These are phyloP conservation scores for Vigna hirtella DNA, from an alignment of 306 rosid genomes.

Conservation along the genomic window DNA sequence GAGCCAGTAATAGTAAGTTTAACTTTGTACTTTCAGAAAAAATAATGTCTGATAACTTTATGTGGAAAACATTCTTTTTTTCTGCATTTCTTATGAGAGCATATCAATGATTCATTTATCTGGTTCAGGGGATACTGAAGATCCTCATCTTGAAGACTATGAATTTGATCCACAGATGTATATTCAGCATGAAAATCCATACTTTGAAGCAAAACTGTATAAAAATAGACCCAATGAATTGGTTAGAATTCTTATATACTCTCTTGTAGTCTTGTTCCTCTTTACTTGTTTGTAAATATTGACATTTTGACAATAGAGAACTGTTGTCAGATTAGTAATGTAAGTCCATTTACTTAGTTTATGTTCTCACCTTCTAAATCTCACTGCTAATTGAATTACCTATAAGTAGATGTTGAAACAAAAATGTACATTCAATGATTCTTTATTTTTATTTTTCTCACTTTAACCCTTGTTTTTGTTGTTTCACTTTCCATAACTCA, in stretches of 20 bases:
- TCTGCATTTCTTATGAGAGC: neutral
- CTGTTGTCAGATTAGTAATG: too few relatives aligned
- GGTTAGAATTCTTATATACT: conserved; percentile 32
- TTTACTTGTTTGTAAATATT: neutral
- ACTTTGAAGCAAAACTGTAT: neutral
- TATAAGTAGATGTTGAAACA: neutral
- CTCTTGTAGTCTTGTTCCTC: neutral
- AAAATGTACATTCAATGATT: neutral
- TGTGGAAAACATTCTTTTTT: neutral
- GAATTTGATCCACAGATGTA: conserved; percentile 21
- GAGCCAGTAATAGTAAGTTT: conserved; percentile 31
- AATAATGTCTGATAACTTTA: too few relatives aligned
- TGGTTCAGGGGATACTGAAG: conserved; percentile 29
- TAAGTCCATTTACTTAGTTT: neutral
- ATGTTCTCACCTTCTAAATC: neutral
- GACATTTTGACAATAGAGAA: too few relatives aligned
- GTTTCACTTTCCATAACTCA: conserved; percentile 3
- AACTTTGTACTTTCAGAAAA: neutral
- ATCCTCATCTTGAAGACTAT: neutral
- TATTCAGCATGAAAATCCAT: conserved; percentile 33
- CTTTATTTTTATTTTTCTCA: neutral
- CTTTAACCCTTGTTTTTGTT: neutral
- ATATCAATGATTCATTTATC: conserved; percentile 34
- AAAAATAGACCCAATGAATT: conserved; percentile 30
- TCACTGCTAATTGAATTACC: neutral